Evolutionary conservation across 768 basidiomycete genomes (phyloP).

Genomic region (Agaricus bisporus): DNA sequence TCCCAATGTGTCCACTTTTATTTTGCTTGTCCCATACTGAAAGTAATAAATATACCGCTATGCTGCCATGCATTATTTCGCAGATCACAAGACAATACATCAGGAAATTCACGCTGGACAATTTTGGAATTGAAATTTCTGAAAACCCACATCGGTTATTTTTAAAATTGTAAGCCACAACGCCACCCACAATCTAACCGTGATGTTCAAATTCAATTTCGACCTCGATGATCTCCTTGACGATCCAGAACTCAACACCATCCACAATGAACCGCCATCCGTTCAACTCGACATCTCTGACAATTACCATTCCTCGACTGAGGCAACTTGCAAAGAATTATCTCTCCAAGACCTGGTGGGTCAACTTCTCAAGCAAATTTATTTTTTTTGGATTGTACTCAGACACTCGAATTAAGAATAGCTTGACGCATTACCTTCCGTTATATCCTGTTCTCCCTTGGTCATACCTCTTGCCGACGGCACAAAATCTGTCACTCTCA

Average conservation of each 20-base stretch:
- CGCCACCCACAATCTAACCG: neutral
- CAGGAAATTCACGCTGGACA: no score
- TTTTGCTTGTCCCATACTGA: no score
- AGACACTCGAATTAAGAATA: constrained; percentile 23
- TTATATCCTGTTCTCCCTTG: constrained; percentile 79
- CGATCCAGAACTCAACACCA: constrained; percentile 5
- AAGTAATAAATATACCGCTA: no score
- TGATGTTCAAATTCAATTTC: constrained; percentile 71
- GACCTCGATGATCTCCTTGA: constrained; percentile 39
- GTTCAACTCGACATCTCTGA: neutral
- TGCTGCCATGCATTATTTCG: no score
- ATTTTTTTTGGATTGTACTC: neutral
- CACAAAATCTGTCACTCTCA: constrained; percentile 33
- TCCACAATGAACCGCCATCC: neutral
- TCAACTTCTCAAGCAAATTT: constrained; percentile 14
- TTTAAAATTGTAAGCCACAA: neutral
- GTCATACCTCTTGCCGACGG: constrained; percentile 37
- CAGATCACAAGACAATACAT: no score
- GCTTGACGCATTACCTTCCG: constrained; percentile 62
- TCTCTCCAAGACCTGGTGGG: constrained; percentile 29
- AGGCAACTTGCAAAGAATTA: constrained; percentile 25
- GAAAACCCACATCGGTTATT: neutral
- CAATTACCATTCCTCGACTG: constrained; percentile 1
- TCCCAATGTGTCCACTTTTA: constrained; percentile 16
- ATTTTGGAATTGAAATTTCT: no score